phyloP scores from a whole-genome alignment of 306 rosid genomes.

The Cucumis hystrix region DNA sequence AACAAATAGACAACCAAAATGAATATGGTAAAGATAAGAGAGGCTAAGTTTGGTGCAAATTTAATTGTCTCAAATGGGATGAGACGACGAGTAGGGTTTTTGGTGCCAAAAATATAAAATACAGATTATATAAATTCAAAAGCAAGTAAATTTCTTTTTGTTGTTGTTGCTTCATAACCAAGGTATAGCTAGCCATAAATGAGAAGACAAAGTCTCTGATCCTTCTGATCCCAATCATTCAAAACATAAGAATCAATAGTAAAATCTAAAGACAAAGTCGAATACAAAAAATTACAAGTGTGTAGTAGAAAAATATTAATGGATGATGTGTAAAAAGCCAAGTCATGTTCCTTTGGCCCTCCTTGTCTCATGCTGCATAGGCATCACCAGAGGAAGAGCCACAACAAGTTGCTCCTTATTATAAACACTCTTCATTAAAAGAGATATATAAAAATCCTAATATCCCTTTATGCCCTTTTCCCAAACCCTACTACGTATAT shows the following conservation, averaged over 20 bases:
- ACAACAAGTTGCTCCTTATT: neutral
- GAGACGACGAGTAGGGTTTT: neutral
- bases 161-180: neutral
- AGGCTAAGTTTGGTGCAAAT: neutral
- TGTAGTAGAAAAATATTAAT: neutral
- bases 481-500: neutral
- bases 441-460: neutral
- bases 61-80: neutral
- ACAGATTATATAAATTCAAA: neutral
- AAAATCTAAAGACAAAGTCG: neutral
- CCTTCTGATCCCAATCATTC: neutral
- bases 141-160: neutral
- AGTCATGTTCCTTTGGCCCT: conserved; percentile 5
- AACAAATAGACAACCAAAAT: neutral
- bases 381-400: conserved; percentile 1
- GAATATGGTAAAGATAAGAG: neutral
- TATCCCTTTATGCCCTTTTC: neutral
- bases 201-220: neutral
- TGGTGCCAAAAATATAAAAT: neutral
- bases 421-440: neutral
- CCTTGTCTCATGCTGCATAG: conserved; percentile 3
- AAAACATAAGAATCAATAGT: neutral
- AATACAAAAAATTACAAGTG: neutral
- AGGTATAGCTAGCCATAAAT: neutral
- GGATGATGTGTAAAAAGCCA: neutral